These are phyloP conservation scores for Mallotus nudiflorus DNA, from an alignment of 345 rosid species.

Conservation along the genomic window DNA sequence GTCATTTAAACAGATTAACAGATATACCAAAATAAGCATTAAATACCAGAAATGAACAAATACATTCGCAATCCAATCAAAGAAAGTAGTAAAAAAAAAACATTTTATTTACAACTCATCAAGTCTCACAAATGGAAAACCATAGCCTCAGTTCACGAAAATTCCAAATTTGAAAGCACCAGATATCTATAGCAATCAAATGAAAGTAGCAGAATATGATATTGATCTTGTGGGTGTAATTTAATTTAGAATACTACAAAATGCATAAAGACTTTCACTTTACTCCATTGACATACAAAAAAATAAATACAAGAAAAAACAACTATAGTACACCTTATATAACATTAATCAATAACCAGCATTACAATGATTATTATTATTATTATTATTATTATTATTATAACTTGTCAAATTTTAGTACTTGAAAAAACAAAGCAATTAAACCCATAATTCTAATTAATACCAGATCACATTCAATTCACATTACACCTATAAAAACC, in stretches of 20 bases:
- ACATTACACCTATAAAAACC: neutral
- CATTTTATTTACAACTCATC: too few species aligned
- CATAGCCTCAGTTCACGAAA: neutral
- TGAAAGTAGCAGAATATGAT: neutral
- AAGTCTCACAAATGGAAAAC: too few species aligned
- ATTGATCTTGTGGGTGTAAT: neutral
- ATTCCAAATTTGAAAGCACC: neutral
- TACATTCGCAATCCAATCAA: neutral
- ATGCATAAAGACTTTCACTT: slow-evolving; percentile 11
- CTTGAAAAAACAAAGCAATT: slow-evolving; percentile 20
- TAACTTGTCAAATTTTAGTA: neutral
- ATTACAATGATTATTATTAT: too few species aligned
- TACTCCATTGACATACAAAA: too few species aligned
- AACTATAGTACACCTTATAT: too few species aligned
- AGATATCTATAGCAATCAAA: neutral
- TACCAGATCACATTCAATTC: slow-evolving; percentile 13
- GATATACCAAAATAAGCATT: slow-evolving; percentile 1
- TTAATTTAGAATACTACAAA: neutral
- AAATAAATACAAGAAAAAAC: too few species aligned
- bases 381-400: too few species aligned
- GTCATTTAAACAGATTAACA: slow-evolving; percentile 5
- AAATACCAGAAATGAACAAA: neutral
- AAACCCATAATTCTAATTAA: slow-evolving; percentile 9
- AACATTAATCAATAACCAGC: too few species aligned
- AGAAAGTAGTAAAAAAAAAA: too few species aligned